phyloP scores from a whole-genome alignment of 2,329 filamentous ascomycete genomes.

The Penicillium psychrosexuale region DNA sequence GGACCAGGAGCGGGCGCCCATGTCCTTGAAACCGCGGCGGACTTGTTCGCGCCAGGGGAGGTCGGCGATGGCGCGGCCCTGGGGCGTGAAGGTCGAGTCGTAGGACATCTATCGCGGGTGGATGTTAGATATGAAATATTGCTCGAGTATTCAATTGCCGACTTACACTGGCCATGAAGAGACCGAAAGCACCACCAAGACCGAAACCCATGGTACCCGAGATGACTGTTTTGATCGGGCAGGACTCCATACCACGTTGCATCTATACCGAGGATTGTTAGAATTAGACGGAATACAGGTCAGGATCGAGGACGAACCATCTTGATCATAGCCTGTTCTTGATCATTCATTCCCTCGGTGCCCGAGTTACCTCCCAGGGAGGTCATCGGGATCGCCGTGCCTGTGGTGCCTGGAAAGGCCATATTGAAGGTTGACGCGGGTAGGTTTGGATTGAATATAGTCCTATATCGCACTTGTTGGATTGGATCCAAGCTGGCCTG shows the following conservation, averaged over 20 bases:
- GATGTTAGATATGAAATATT: background rate
- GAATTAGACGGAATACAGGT: background rate
- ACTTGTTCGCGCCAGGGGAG: constrained; percentile 84
- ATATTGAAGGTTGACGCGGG: constrained; percentile 21
- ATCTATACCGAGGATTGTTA: constrained; percentile 53
- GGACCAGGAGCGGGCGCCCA: constrained; percentile 78
- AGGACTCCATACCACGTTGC: constrained; percentile 85
- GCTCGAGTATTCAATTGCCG: background rate
- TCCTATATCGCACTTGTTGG: background rate
- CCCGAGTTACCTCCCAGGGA: constrained; percentile 26
- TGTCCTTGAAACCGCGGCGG: constrained; percentile 83
- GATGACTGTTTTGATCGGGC: constrained; percentile 81
- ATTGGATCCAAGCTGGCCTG: background rate
- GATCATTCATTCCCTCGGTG: constrained; percentile 44
- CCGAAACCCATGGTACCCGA: constrained; percentile 92
- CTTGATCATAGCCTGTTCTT: constrained; percentile 49
- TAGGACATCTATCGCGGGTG: constrained; percentile 76
- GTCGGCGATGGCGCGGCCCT: constrained; percentile 54
- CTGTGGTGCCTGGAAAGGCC: constrained; percentile 38
- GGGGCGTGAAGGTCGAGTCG: constrained; percentile 76
- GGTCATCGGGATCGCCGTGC: constrained; percentile 33
- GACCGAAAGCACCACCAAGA: constrained; percentile 86
- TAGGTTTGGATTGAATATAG: background rate
- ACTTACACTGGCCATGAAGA: constrained; percentile 95
- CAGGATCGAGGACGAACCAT: constrained; percentile 31